Evolutionary conservation across 192 early-diverging fungal species (phyloP), one percentile per base, ranked within the genome.

Genomic region (Coemansia sp.): DNA sequence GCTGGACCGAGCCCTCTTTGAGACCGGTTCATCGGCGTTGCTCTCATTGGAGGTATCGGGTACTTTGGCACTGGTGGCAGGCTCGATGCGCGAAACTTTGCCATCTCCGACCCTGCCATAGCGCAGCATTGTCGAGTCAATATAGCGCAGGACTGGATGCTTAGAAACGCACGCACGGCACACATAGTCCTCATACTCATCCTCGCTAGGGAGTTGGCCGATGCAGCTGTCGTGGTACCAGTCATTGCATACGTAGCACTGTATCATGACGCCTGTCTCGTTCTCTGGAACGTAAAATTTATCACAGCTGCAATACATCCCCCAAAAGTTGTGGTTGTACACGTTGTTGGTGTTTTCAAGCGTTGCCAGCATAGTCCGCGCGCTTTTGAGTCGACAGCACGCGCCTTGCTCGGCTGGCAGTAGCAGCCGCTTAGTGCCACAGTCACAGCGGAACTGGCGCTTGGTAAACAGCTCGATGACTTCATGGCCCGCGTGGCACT

Each of bases 171-270:
- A 82, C 10, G 46, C 72, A 48, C 77, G 72, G 63, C 80, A 84
- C 34, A 85, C 70, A 39, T 81, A 78, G 63, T 72, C 72, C 38
- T 64, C 78, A 48, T 70, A 75, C 29, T 45, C 45, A 27, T 63
- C 63, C 48, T 66, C 78, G 36, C 45, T 59, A 25, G 80, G 74
- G 55, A 89, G 80, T 45, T 84, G 68, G 34, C 88, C 89, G 51
- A 94, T 90, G 61, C 92, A 93, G 5, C 72, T 76, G 37, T 90
- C 87, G 72, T 92, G 90, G 66, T 85, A 91, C 94, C 92, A 94
- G 76, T 94, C 94, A 70, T 94, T 90, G 76, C 96, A 98, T 1
- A 92, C 53, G 23, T 88, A 76, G 66, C 96, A 98, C 83, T 96
- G 89, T 10, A 89, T 65, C 96, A 98, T 98, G 46, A 84, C 82